Evolutionary conservation across 2,329 filamentous ascomycete species (phyloP).

Genomic region (Endothia cerciana): DNA sequence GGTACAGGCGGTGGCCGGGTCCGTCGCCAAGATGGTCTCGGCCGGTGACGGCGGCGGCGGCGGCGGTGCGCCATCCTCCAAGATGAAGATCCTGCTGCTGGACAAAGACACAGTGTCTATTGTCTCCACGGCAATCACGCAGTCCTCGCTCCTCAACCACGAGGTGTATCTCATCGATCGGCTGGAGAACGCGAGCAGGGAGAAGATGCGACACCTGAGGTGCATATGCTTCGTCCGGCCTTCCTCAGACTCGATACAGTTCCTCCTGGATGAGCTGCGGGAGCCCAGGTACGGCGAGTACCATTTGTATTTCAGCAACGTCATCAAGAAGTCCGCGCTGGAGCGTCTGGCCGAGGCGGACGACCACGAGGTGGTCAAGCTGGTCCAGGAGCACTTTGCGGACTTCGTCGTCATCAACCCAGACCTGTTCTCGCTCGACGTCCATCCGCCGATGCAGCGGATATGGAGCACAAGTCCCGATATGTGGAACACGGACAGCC

Average conservation of each 20-base stretch:
- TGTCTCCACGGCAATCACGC: conserved; percentile 92
- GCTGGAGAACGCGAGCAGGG: conserved; percentile 83
- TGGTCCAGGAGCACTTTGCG: conserved; percentile 93
- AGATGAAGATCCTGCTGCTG: conserved; percentile 97
- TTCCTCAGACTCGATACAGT: conserved; percentile 88
- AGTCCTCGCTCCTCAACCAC: conserved; percentile 91
- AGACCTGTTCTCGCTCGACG: conserved; percentile 82
- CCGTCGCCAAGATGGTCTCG: conserved; percentile 95
- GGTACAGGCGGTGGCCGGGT: conserved; percentile 88
- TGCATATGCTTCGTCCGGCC: conserved; percentile 93
- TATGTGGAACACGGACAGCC: conserved; percentile 85
- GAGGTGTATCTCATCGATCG: conserved; percentile 98
- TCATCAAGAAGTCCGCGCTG: conserved; percentile 93
- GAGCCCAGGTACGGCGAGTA: conserved; percentile 99
- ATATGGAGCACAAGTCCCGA: conserved; percentile 85
- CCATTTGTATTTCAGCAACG: conserved; percentile 95
- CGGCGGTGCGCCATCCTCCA: conserved; percentile 70
- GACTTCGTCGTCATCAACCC: conserved; percentile 96
- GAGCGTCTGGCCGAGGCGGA: conserved; percentile 95
- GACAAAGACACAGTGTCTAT: conserved; percentile 94
- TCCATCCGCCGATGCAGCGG: conserved; percentile 72
- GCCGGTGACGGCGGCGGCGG: conserved; percentile 73
- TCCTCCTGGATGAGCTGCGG: conserved; percentile 90
- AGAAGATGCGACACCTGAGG: conserved; percentile 97
- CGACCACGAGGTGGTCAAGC: conserved; percentile 94